These are phyloP conservation scores for Chlorella sp. DNA, from an alignment of 139 green algal species.

Conservation along the genomic window DNA sequence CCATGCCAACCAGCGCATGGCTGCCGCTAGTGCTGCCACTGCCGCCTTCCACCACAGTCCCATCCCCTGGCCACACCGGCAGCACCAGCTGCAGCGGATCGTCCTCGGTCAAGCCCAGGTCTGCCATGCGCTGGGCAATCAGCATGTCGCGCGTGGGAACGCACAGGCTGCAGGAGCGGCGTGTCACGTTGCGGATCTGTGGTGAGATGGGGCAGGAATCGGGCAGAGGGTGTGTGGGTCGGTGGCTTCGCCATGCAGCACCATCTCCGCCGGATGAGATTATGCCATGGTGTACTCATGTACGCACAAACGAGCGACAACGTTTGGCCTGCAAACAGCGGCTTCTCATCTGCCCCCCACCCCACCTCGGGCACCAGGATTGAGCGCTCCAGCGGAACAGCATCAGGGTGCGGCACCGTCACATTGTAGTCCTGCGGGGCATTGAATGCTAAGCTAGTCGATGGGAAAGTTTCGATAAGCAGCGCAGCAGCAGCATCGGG, in stretches of 20 bases:
- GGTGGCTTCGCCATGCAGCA: too few relatives aligned
- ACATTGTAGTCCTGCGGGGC: conserved; percentile 17
- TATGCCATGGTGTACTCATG: not conserved
- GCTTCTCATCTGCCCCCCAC: not conserved
- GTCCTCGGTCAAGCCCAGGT: not conserved
- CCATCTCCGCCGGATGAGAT: too few relatives aligned
- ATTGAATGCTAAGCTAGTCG: too few relatives aligned
- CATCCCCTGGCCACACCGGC: not conserved
- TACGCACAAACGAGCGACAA: not conserved
- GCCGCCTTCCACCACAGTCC: not conserved
- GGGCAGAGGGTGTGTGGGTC: not conserved
- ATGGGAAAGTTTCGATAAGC: too few relatives aligned
- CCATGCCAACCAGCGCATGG: not conserved
- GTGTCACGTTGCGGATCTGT: conserved; percentile 1
- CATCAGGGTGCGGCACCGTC: not conserved
- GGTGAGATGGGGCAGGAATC: not conserved
- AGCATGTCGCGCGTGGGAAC: not conserved
- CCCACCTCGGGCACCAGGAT: not conserved
- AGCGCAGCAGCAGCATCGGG: too few relatives aligned
- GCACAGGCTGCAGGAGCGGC: conserved; percentile 9
- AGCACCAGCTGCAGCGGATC: not conserved
- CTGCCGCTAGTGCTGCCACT: not conserved
- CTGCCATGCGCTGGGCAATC: not conserved
- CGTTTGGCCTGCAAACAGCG: too few relatives aligned
- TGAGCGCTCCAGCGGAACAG: not conserved